A percentile compares a stretch with the other conserved stretches of the same genome.
phyloP scores from a whole-genome alignment of 2,329 filamentous ascomycete genomes.

The Xylariomycetidae sp. region DNA sequence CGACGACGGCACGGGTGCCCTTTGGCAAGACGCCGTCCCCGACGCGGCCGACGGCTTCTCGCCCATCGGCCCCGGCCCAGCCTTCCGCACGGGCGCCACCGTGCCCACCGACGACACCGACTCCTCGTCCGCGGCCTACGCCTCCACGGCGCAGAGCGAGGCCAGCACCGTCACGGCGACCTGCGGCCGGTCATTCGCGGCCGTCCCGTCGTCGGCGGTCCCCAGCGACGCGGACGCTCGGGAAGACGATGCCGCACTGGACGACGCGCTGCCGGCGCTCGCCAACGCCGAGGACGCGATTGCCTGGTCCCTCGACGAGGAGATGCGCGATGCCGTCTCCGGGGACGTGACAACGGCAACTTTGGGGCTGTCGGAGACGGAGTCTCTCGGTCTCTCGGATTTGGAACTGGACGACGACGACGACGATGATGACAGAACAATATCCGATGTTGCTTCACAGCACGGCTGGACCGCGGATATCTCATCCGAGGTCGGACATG shows the following conservation, averaged over 20 bases:
- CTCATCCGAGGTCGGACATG: too few species aligned
- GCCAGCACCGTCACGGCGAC: slow-evolving; percentile 11
- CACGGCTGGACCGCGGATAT: too few species aligned
- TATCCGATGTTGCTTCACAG: too few species aligned
- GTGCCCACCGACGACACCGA: slow-evolving; percentile 14
- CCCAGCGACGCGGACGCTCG: background rate
- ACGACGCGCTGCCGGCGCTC: too few species aligned
- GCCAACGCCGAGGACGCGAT: too few species aligned
- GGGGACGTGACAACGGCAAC: too few species aligned
- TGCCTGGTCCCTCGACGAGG: too few species aligned
- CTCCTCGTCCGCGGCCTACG: slow-evolving; percentile 9
- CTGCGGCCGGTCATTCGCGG: slow-evolving; percentile 11
- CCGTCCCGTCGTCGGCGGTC: slow-evolving; percentile 6
- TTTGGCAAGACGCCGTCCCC: slow-evolving; percentile 33
- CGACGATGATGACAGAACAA: too few species aligned
- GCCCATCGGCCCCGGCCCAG: slow-evolving; percentile 26
- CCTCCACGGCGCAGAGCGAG: slow-evolving; percentile 6
- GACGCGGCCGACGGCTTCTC: slow-evolving; percentile 20
- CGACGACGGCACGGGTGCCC: slow-evolving; percentile 44
- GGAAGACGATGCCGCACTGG: background rate
- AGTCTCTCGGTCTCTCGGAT: too few species aligned
- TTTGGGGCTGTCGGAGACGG: too few species aligned
- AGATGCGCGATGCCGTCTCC: too few species aligned
- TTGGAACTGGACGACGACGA: too few species aligned
- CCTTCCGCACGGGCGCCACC: slow-evolving; percentile 24